Evolutionary conservation across 768 basidiomycete genomes (phyloP).

Genomic region (Pseudohyphozyma bogoriensis): DNA sequence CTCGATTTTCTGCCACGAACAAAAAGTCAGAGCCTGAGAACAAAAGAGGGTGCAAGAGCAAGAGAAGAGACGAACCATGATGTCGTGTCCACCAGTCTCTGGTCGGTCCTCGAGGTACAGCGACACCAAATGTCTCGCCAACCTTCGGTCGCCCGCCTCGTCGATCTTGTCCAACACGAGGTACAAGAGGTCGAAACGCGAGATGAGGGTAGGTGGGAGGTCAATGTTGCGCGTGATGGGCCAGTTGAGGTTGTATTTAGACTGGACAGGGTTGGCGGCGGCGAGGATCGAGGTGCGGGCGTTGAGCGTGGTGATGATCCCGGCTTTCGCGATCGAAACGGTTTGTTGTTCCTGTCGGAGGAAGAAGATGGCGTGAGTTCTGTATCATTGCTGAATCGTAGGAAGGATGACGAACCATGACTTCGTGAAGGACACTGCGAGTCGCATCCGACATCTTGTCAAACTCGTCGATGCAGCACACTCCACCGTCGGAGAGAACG

Average conservation of each 20-base stretch:
- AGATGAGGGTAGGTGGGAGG: slow-evolving; percentile 92
- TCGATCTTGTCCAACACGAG: slow-evolving; percentile 92
- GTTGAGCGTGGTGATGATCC: slow-evolving; percentile 48
- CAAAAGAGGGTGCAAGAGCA: too few relatives aligned
- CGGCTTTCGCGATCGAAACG: slow-evolving; percentile 48
- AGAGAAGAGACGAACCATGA: slow-evolving; percentile 53
- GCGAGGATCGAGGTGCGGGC: slow-evolving; percentile 57
- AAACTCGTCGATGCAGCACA: slow-evolving; percentile 98
- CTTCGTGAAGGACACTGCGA: slow-evolving; percentile 46
- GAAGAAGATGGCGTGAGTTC: background rate
- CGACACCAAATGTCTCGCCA: slow-evolving; percentile 86
- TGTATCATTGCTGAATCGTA: too few relatives aligned
- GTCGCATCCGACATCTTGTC: slow-evolving; percentile 48
- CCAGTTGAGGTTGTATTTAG: slow-evolving; percentile 81
- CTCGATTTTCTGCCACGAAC: slow-evolving; percentile 59
- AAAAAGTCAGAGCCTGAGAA: background rate
- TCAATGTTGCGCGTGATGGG: slow-evolving; percentile 95
- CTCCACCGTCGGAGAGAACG: slow-evolving; percentile 88
- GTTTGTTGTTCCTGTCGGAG: slow-evolving; percentile 51
- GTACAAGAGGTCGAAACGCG: slow-evolving; percentile 92
- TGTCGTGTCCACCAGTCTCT: slow-evolving; percentile 53
- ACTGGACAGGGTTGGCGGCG: slow-evolving; percentile 93
- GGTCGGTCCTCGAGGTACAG: slow-evolving; percentile 89
- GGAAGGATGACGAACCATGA: slow-evolving; percentile 52
- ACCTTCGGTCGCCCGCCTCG: slow-evolving; percentile 67